Base-by-base conservation (phyloP, 148 eudicot species). In the Beta vulgaris region DNA sequence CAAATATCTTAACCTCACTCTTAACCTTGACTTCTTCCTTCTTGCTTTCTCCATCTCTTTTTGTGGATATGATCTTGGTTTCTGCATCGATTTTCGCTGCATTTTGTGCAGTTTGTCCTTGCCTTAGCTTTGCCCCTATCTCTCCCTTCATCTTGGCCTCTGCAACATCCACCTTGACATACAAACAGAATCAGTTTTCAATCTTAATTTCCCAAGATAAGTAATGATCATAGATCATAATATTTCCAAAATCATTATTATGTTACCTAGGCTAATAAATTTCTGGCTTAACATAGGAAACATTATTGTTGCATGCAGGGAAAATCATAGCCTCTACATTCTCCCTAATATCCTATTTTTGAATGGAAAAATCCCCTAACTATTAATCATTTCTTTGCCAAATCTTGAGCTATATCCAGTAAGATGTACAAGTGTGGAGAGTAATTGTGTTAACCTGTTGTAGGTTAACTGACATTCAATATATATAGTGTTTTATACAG, bases 81-180 rank as follows among this genome's bases (percentile, higher is more conserved):
- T 82, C 85, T 36, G 87, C 87, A 65, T 85, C 85, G 29, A 85
- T 85, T 64, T 85, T 79, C 0, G 83, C 83, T 9, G 85, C 87
- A 59, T 85, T 79, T 32, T 85, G 87, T 1, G 72, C 64, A 11
- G 87, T 85, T 57, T 73, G 81, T 15, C 81, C 84, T 49, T 62
- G 63, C 60, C 84, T 75, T 2, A 68, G 72, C 73, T 82, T 82
- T 7, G 87, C 63, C 49, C 87, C 87, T 23, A 85, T 74, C 53
- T 76, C 85, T 21, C 85, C 85, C 62, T 85, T 85, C 87, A 82
- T 82, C 54, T 39, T 76, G 10, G 87, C 87, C 81, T 85, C 87
- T 7, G 83, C 78, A 15, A 85, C 87, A 55, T 85, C 87, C 18
- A 85, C 31, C 83, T 79, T 46, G 25, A 68, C 4, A 39, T 15